Percentiles rank a stretch among this genome's conserved stretches.
Evolutionary conservation across 495 filamentous ascomycete species (phyloP).

Genomic region (Annulohypoxylon bovei): DNA sequence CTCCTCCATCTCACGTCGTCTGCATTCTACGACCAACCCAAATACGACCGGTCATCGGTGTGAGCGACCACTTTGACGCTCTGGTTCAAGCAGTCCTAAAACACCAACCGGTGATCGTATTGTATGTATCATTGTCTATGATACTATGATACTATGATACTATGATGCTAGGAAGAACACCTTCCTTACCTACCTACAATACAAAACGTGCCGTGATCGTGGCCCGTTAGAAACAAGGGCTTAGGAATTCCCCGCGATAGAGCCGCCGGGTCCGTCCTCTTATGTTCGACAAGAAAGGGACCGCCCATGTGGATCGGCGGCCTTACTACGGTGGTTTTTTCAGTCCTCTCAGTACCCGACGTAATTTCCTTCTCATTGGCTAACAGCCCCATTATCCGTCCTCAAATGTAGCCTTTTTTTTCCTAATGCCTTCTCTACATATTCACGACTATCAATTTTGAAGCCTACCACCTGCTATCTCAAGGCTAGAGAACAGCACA

Average conservation of each 20-base stretch:
- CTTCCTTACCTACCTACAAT: conserved; percentile 16
- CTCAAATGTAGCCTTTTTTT: conserved; percentile 17
- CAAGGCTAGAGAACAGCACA: conserved; percentile 7
- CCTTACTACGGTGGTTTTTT: conserved; percentile 47
- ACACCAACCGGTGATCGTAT: conserved; percentile 27
- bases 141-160: conserved; percentile 11
- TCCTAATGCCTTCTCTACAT: conserved; percentile 11
- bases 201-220: conserved; percentile 17
- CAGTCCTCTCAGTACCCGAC: conserved; percentile 34
- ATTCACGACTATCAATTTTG: conserved; percentile 11
- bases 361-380: conserved; percentile 39
- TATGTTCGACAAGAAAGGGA: conserved; percentile 25
- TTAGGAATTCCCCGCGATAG: conserved; percentile 48
- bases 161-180: conserved; percentile 8
- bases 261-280: conserved; percentile 41
- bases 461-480: conserved; percentile 1
- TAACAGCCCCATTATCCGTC: conserved; percentile 21
- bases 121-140: background rate
- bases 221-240: conserved; percentile 39
- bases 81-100: background rate
- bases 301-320: conserved; percentile 44
- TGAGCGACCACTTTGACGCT: conserved; percentile 1
- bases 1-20: conserved; percentile 17
- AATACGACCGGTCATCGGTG: background rate
- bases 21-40: background rate